Evolutionary conservation across 2,329 filamentous ascomycete species (phyloP).

Genomic region (Penicillium sp.): DNA sequence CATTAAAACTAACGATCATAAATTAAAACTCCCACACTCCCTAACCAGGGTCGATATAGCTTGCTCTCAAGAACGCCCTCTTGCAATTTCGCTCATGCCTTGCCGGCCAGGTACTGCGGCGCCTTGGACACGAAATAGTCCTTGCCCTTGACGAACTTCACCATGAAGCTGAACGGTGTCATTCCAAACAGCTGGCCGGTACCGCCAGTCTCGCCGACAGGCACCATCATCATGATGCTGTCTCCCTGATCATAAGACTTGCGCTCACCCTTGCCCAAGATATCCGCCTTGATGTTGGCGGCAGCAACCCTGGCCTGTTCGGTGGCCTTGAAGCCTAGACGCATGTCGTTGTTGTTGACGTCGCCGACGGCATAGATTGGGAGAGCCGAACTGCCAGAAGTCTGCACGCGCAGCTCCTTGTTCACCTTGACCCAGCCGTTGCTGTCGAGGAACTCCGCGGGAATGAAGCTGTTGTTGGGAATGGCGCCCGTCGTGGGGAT

Average conservation of each 20-base stretch:
- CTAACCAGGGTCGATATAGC: not conserved
- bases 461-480: slow-evolving; percentile 58
- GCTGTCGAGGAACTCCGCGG: slow-evolving; percentile 48
- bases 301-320: slow-evolving; percentile 31
- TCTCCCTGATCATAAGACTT: slow-evolving; percentile 28
- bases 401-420: slow-evolving; percentile 30
- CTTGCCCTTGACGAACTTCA: slow-evolving; percentile 47
- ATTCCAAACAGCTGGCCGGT: slow-evolving; percentile 40
- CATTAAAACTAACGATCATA: not conserved
- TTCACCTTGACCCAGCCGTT: slow-evolving; percentile 55
- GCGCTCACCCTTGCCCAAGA: slow-evolving; percentile 21
- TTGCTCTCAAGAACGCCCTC: not conserved
- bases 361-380: slow-evolving; percentile 37
- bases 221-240: slow-evolving; percentile 33
- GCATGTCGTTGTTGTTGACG: slow-evolving; percentile 32
- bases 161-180: slow-evolving; percentile 43
- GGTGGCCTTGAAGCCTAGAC: slow-evolving; percentile 29
- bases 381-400: slow-evolving; percentile 10
- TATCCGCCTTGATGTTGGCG: slow-evolving; percentile 33
- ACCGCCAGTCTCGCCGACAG: slow-evolving; percentile 29
- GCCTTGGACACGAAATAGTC: slow-evolving; percentile 43
- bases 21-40: not conserved
- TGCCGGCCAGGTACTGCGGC: slow-evolving; percentile 13
- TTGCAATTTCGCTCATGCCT: slow-evolving; percentile 6
- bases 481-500: slow-evolving; percentile 55